Conservation (phyloP, 768 basidiomycete genomes). For the Tulasnella sp. region DNA sequence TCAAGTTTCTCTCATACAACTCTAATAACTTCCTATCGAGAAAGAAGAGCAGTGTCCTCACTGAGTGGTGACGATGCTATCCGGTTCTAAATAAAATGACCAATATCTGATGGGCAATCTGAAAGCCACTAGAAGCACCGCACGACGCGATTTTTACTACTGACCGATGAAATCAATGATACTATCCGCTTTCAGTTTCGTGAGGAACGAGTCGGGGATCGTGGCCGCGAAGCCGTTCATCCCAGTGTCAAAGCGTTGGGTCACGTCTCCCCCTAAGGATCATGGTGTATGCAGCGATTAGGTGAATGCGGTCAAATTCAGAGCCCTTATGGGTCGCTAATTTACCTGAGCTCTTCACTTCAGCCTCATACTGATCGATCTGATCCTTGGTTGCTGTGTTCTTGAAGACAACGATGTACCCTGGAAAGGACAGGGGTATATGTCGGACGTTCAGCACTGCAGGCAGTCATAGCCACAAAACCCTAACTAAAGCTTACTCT, state of each 20-base stretch:
- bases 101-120: too few species aligned
- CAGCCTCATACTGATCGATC: neutral
- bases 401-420: conserved; percentile 15
- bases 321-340: neutral
- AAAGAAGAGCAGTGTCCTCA: too few species aligned
- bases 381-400: conserved; percentile 9
- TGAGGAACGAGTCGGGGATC: neutral
- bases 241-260: neutral
- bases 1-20: too few species aligned
- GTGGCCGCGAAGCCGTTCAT: neutral
- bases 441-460: too few species aligned
- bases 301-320: neutral
- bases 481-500: too few species aligned
- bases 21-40: too few species aligned
- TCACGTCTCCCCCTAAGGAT: neutral
- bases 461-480: too few species aligned
- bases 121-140: too few species aligned
- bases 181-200: neutral
- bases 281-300: neutral
- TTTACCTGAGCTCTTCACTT: neutral
- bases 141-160: neutral
- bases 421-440: too few species aligned
- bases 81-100: too few species aligned
- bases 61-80: too few species aligned
- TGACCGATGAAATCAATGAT: neutral